A percentile compares a stretch with the other conserved stretches of the same genome.
Conservation (phyloP, 2,329 filamentous ascomycete genomes). For the Scopulariopsis brevicaulis region DNA sequence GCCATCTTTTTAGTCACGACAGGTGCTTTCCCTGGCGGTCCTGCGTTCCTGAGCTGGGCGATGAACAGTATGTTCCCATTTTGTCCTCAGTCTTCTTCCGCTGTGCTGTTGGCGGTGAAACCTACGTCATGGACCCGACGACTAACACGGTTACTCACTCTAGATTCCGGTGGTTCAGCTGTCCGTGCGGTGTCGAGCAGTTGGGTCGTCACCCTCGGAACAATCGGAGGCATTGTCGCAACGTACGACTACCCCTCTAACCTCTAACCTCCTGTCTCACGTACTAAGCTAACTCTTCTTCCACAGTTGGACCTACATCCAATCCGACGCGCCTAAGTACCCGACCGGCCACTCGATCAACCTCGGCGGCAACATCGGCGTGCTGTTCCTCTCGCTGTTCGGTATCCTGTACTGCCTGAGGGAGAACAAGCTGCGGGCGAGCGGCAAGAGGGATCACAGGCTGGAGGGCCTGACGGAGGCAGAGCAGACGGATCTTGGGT, state of each 20-base stretch:
- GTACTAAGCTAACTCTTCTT: constrained; percentile 2
- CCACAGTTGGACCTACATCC: constrained; percentile 38
- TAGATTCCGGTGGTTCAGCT: constrained; percentile 40
- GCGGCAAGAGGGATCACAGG: constrained; percentile 16
- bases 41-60: constrained; percentile 45
- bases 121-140: not conserved
- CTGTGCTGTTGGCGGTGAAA: not conserved
- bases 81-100: constrained; percentile 2
- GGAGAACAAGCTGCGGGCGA: constrained; percentile 25
- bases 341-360: constrained; percentile 44
- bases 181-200: constrained; percentile 42
- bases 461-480: constrained; percentile 15
- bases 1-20: constrained; percentile 43
- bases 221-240: constrained; percentile 43
- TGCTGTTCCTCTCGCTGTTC: constrained; percentile 28
- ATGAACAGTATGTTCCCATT: constrained; percentile 33
- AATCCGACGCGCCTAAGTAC: constrained; percentile 31
- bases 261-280: not conserved
- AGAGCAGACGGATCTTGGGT: constrained; percentile 18
- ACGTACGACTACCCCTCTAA: constrained; percentile 24
- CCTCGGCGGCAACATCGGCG: constrained; percentile 33
- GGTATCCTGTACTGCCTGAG: constrained; percentile 40
- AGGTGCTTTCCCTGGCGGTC: constrained; percentile 46
- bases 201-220: constrained; percentile 43
- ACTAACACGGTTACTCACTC: constrained; percentile 6